A percentile compares a stretch with the other conserved stretches of the same genome.
These are phyloP conservation scores for Pichia deserticola DNA, from an alignment of 805 yeast species.

Conservation along the genomic window DNA sequence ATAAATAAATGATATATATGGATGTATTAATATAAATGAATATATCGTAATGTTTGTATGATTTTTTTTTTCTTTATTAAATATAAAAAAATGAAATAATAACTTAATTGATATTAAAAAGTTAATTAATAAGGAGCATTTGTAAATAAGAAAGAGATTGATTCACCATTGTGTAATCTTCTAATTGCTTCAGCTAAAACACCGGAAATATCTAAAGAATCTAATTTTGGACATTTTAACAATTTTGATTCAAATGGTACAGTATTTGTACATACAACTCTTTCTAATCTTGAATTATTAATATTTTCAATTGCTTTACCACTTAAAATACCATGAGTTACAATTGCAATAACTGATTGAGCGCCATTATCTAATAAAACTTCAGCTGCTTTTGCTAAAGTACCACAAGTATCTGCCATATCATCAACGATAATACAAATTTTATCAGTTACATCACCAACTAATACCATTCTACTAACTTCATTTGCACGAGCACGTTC, in stretches of 20 bases:
- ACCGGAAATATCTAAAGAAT: constrained; percentile 62
- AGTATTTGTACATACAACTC: constrained; percentile 73
- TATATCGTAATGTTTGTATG: too few species aligned
- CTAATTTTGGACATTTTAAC: constrained; percentile 52
- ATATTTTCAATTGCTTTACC: constrained; percentile 69
- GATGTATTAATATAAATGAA: neutral
- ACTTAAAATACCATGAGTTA: constrained; percentile 73
- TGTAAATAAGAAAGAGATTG: constrained; percentile 71
- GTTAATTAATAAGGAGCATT: constrained; percentile 42
- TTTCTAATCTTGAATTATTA: constrained; percentile 58
- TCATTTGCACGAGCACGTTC: constrained; percentile 81
- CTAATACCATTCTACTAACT: constrained; percentile 76
- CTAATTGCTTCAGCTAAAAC: constrained; percentile 77
- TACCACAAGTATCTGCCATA: constrained; percentile 89
- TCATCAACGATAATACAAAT: constrained; percentile 76
- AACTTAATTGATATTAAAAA: neutral
- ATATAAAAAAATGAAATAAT: neutral
- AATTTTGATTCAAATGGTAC: constrained; percentile 67
- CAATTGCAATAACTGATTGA: constrained; percentile 68
- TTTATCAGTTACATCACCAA: constrained; percentile 75
- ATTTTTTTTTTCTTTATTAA: neutral
- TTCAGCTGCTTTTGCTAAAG: constrained; percentile 77
- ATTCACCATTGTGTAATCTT: constrained; percentile 82
- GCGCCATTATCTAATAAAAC: constrained; percentile 62
- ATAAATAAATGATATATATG: neutral